phyloP scores from a whole-genome alignment of 2,329 filamentous ascomycete species.

The Leptographium flavum region DNA sequence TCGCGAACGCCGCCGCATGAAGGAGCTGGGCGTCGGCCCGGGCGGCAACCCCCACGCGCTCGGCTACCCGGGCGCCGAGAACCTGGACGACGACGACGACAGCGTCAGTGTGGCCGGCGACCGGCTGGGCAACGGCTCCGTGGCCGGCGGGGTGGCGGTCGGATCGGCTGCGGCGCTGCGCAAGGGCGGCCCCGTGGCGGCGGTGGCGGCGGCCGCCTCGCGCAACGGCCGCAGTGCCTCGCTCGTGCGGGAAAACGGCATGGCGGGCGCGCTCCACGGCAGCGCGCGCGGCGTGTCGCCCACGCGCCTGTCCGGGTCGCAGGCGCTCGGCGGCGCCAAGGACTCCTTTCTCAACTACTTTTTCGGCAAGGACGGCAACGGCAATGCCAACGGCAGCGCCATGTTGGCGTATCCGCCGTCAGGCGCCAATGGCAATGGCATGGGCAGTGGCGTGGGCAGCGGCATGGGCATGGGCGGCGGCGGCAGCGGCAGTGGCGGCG shows the following conservation, averaged over 20 bases:
- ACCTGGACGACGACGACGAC: slow-evolving; percentile 41
- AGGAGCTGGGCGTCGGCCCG: slow-evolving; percentile 57
- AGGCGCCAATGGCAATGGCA: too few species aligned
- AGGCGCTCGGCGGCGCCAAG: slow-evolving; percentile 47
- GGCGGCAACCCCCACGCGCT: slow-evolving; percentile 46
- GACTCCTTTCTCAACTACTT: slow-evolving; percentile 98
- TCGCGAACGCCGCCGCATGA: slow-evolving; percentile 67
- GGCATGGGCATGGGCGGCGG: slow-evolving; percentile 11
- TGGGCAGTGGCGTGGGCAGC: too few species aligned
- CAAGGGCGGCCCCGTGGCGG: slow-evolving; percentile 38
- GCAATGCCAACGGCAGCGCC: too few species aligned
- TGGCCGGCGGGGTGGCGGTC: too few species aligned
- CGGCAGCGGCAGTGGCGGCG: not conserved
- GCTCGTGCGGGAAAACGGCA: slow-evolving; percentile 51
- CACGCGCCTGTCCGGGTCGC: slow-evolving; percentile 45
- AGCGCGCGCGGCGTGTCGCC: slow-evolving; percentile 38
- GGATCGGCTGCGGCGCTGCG: slow-evolving; percentile 7
- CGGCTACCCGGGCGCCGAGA: slow-evolving; percentile 32
- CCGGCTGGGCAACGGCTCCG: slow-evolving; percentile 26
- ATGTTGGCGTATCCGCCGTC: too few species aligned
- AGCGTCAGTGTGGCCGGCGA: slow-evolving; percentile 38
- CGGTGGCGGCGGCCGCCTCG: slow-evolving; percentile 39
- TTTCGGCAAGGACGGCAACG: slow-evolving; percentile 80
- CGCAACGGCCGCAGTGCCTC: slow-evolving; percentile 70
- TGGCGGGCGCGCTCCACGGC: slow-evolving; percentile 55